Base-by-base conservation (phyloP, 1,284 basidiomycete genomes). In the Puccinia hordei region DNA sequence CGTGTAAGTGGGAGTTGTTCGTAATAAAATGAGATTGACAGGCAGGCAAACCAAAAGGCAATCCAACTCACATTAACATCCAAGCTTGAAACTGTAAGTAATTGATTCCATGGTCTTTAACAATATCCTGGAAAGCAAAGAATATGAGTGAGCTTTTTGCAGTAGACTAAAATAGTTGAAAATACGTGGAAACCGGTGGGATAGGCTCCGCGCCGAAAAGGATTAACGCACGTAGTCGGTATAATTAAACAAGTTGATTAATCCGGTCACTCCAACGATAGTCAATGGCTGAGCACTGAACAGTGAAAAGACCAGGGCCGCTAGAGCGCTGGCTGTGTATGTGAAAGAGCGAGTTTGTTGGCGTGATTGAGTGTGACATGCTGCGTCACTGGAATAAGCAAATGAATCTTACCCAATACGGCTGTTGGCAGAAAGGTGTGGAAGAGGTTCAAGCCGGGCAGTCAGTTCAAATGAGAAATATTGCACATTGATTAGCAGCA, bases 181-280 rank as follows among this genome's bases (percentile, higher is more conserved):
- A 22, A 30, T 2, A n/a, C n/a, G n/a, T n/a, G 51, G 44, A 22
- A 27, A 41, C 15, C 22, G n/a, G 57, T 30, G 61, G 17, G 17
- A 49, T 71, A 27, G 22, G 68, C n/a, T 71, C 30, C 35, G 24
- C 61, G 38, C 38, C 8, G 38, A 66, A 35, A 51, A 59, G 12
- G 13, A 15, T n/a, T 1, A 6, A 63, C 66, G 55, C 24, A 79
- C 76, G 69, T 57, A 79, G 57, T 79, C 76, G 19, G 81, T 72
- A 24, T 75, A 73, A 75, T 81, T 77, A 59, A 82, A 83, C 59
- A 86, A 81, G 65, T 86, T 86, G 73, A 86, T 87, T 53, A 87
- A 83, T 90, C 93, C 93, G 24, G 95, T 98, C 1, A 98, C 94
- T 13, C 95, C 95, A 2, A 94, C 93, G 81, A 98, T 95, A 71